Percentiles rank a stretch among this genome's conserved stretches.
phyloP scores from a whole-genome alignment of 2,329 filamentous ascomycete genomes.

The Berkeleyomyces basicola region DNA sequence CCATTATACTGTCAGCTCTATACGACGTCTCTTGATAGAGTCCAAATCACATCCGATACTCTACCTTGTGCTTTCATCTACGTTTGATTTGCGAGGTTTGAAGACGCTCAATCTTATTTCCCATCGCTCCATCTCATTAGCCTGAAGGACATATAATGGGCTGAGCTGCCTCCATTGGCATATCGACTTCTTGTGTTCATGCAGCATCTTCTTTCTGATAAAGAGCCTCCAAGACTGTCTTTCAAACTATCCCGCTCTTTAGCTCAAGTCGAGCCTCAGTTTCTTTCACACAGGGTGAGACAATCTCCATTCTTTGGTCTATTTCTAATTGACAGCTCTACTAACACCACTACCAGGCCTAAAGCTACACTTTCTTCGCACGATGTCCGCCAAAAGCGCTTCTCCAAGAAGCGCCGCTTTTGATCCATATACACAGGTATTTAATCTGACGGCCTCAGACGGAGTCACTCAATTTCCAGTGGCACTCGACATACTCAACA shows the following conservation, averaged over 20 bases:
- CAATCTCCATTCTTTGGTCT: background rate
- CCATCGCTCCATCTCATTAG: too few relatives aligned
- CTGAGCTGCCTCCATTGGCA: too few relatives aligned
- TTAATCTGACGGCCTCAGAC: background rate
- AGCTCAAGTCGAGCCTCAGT: background rate
- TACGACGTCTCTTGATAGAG: too few relatives aligned
- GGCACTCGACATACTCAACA: constrained; percentile 19
- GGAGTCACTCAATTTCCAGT: background rate
- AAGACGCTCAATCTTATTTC: too few relatives aligned
- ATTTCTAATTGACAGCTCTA: background rate
- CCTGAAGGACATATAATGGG: too few relatives aligned
- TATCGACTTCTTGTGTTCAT: too few relatives aligned
- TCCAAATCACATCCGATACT: too few relatives aligned
- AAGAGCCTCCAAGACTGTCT: background rate
- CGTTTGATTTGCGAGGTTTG: too few relatives aligned
- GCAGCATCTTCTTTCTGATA: background rate
- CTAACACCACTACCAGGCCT: background rate
- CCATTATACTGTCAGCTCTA: too few relatives aligned
- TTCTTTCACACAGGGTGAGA: background rate
- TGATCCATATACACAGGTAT: constrained; percentile 1
- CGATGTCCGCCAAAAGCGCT: background rate
- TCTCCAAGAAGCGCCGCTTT: background rate
- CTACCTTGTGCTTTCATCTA: too few relatives aligned
- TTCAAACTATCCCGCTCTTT: background rate
- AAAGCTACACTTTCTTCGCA: background rate